Percentiles rank a stretch among this genome's conserved stretches.
phyloP scores from a whole-genome alignment of 345 rosid species.

The Garcia nutans region DNA sequence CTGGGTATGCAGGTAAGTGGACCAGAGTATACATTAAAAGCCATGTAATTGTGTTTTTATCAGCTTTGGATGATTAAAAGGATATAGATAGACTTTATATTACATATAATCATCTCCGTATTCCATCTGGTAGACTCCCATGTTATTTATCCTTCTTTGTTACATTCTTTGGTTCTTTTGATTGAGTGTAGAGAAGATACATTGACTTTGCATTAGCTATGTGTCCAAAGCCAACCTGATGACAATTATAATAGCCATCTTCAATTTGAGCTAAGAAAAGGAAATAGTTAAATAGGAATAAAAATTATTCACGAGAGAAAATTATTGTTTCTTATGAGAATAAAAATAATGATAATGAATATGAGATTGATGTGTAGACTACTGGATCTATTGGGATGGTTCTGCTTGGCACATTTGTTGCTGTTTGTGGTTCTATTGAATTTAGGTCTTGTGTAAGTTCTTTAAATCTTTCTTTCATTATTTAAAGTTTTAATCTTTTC shows the following conservation, averaged over 20 bases:
- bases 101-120: neutral
- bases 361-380: conserved; percentile 16
- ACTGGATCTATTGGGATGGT: conserved; percentile 60
- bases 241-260: neutral
- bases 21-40: neutral
- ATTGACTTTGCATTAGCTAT: neutral
- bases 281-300: too few relatives aligned
- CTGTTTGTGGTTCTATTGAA: conserved; percentile 84
- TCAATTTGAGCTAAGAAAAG: too few relatives aligned
- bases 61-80: neutral
- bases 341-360: neutral
- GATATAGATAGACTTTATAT: neutral
- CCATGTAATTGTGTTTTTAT: neutral
- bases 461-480: too few relatives aligned
- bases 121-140: neutral
- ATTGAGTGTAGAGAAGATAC: too few relatives aligned
- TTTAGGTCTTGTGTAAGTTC: conserved; percentile 89
- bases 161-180: neutral
- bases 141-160: neutral
- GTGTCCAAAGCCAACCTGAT: neutral
- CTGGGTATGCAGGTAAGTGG: neutral
- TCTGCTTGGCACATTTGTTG: conserved; percentile 68
- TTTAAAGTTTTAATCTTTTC: neutral
- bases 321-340: conserved; percentile 14
- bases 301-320: conserved; percentile 9